phyloP scores from a whole-genome alignment of 1,284 basidiomycete genomes.

The Trichosporon ovoides region DNA sequence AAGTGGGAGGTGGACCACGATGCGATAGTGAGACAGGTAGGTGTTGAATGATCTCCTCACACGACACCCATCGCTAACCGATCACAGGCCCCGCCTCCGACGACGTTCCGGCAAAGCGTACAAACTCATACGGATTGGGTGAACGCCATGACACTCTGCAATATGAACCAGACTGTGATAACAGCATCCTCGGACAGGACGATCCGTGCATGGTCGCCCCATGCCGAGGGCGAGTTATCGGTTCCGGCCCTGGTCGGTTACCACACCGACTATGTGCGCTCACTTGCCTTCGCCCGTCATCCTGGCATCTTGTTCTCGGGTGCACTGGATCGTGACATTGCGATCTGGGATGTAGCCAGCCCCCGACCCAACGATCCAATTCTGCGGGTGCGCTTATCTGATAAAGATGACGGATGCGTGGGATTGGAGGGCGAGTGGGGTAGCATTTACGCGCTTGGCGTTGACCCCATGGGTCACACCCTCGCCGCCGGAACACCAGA shows the following conservation, averaged over 20 bases:
- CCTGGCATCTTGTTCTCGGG: constrained; percentile 86
- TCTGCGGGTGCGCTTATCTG: constrained; percentile 38
- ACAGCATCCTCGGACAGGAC: constrained; percentile 95
- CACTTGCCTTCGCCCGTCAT: constrained; percentile 69
- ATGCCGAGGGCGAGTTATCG: constrained; percentile 56
- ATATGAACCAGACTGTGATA: constrained; percentile 87
- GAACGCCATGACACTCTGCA: constrained; percentile 88
- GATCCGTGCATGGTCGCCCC: constrained; percentile 89
- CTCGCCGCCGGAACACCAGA: constrained; percentile 89
- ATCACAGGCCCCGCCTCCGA: constrained; percentile 29
- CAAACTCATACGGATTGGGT: constrained; percentile 93
- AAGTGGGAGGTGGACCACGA: constrained; percentile 70
- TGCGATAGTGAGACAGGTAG: constrained; percentile 24
- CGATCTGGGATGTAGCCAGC: constrained; percentile 82
- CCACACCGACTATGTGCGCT: constrained; percentile 88
- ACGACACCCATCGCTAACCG: too few species aligned
- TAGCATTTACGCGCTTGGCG: constrained; percentile 71
- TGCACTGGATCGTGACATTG: constrained; percentile 88
- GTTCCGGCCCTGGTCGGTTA: constrained; percentile 66
- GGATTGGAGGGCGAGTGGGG: constrained; percentile 55
- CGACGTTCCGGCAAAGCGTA: constrained; percentile 68
- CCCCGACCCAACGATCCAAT: constrained; percentile 45
- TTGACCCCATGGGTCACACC: constrained; percentile 70
- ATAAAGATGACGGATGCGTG: constrained; percentile 38
- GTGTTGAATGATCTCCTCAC: neutral